Conservation (phyloP, 495 filamentous ascomycete species). For the Sordaria brevicollis region DNA sequence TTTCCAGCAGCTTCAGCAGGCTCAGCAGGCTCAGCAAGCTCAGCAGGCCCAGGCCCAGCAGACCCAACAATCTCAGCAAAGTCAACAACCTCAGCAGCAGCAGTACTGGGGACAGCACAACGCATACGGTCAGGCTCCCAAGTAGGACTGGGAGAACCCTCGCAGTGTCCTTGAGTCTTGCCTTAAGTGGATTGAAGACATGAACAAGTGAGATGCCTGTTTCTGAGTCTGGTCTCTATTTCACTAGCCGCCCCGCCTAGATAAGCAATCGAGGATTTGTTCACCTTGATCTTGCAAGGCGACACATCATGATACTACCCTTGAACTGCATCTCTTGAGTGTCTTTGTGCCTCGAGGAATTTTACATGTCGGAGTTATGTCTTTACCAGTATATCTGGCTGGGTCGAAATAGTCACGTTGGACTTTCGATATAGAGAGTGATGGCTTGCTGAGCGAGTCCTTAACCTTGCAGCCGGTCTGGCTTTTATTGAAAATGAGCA, state of each 20-base stretch:
- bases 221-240: background rate
- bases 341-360: background rate
- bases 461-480: background rate
- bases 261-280: background rate
- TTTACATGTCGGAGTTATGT: background rate
- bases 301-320: background rate
- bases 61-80: constrained; percentile 15
- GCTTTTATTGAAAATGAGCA: background rate
- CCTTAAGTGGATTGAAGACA: too few species aligned
- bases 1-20: constrained; percentile 36
- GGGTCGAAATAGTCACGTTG: background rate
- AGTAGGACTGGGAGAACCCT: background rate
- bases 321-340: background rate
- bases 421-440: background rate
- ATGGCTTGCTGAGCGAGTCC: background rate
- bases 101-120: constrained; percentile 1
- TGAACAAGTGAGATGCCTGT: background rate
- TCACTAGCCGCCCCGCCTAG: background rate
- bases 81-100: constrained; percentile 23
- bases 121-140: background rate
- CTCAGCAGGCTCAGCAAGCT: constrained; percentile 31
- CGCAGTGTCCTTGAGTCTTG: too few species aligned
- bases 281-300: background rate
- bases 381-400: background rate
- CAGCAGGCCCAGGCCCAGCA: constrained; percentile 16